Percentiles rank a stretch among this genome's conserved stretches.
These are phyloP conservation scores for Paraconiothyrium brasiliense DNA, from an alignment of 2,329 filamentous ascomycete genomes.

Conservation along the genomic window DNA sequence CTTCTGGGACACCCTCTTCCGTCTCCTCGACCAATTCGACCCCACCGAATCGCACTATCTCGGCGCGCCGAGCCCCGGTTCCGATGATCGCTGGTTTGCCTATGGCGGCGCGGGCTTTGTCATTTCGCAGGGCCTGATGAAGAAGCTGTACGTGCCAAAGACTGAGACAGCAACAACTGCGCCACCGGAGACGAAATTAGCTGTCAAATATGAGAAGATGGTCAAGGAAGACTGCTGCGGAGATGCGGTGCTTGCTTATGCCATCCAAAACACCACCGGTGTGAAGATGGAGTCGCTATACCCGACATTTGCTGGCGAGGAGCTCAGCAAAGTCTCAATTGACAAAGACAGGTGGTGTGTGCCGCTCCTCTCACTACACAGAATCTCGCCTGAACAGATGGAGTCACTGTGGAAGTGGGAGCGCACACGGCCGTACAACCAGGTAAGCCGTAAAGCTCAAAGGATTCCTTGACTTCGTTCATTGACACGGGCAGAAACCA, in stretches of 20 bases:
- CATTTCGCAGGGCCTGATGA: conserved; percentile 63
- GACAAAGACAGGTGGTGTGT: conserved; percentile 54
- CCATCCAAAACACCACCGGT: conserved; percentile 49
- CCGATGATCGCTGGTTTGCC: conserved; percentile 49
- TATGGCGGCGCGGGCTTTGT: conserved; percentile 58
- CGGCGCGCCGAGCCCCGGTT: conserved; percentile 48
- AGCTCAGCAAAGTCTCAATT: conserved; percentile 58
- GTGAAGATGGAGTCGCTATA: conserved; percentile 49
- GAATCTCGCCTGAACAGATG: conserved; percentile 58
- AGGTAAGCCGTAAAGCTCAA: conserved; percentile 25
- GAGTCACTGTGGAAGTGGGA: conserved; percentile 60
- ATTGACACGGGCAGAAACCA: conserved; percentile 36
- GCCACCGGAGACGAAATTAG: conserved; percentile 40
- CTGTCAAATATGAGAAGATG: conserved; percentile 42
- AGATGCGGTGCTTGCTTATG: conserved; percentile 51
- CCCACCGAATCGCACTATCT: conserved; percentile 49
- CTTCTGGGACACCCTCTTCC: conserved; percentile 54
- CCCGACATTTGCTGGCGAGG: conserved; percentile 55
- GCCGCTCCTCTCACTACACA: conserved; percentile 53
- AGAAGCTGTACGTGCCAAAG: conserved; percentile 51
- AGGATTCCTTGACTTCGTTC: too few species aligned
- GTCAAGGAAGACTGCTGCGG: conserved; percentile 57
- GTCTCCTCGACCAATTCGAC: conserved; percentile 53
- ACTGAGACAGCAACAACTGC: conserved; percentile 36
- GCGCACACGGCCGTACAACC: conserved; percentile 47